phyloP scores from a whole-genome alignment of 2,329 filamentous ascomycete genomes.

The Ophiostoma pallidulum region DNA sequence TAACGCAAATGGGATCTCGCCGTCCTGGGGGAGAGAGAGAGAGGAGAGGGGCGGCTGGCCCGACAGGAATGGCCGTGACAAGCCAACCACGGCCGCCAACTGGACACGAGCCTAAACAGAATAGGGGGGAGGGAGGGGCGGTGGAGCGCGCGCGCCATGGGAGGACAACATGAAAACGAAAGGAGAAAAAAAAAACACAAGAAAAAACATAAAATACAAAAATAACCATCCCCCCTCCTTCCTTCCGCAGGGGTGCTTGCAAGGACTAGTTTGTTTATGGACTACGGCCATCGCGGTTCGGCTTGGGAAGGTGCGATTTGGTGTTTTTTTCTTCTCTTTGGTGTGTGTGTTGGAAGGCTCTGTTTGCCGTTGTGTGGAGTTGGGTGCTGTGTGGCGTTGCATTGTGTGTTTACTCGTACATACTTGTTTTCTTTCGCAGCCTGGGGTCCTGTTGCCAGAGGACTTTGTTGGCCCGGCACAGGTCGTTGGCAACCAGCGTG shows the following conservation, averaged over 20 bases:
- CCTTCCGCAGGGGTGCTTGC: no score
- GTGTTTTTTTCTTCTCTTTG: neutral
- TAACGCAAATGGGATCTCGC: neutral
- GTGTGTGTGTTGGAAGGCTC: neutral
- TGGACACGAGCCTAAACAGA: no score
- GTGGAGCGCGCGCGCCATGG: no score
- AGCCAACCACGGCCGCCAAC: no score
- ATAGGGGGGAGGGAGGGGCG: no score
- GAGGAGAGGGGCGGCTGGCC: conserved; percentile 1
- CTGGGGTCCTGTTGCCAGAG: no score
- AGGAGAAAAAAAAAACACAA: neutral
- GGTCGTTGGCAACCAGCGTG: no score
- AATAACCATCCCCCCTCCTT: conserved; percentile 7
- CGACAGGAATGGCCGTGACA: conserved; percentile 6
- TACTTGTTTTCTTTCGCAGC: no score
- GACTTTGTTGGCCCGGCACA: no score
- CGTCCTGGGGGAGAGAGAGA: no score
- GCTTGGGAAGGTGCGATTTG: neutral
- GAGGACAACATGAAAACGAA: no score
- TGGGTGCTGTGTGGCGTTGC: no score
- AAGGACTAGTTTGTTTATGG: neutral
- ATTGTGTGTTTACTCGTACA: neutral
- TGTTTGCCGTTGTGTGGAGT: neutral
- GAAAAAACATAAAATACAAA: conserved; percentile 9
- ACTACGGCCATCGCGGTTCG: conserved; percentile 6